phyloP scores from a whole-genome alignment of 441 rosid genomes.

The Erodium moschatum region DNA sequence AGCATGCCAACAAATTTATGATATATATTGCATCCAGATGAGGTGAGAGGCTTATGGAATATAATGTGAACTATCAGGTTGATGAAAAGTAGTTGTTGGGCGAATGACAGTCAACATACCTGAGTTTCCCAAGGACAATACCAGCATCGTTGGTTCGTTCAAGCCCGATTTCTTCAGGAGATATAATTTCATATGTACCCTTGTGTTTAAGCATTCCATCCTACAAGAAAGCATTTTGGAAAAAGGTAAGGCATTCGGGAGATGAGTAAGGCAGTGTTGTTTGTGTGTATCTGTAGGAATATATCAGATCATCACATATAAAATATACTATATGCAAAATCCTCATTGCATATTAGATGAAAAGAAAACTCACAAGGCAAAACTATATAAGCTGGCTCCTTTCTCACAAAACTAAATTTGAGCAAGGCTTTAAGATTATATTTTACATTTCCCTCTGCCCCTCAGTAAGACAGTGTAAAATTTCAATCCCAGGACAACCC shows the following conservation, averaged over 20 bases:
- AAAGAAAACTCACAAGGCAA: background rate
- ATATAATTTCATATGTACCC: slow-evolving; percentile 83
- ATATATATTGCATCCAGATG: background rate
- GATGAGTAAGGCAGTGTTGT: background rate
- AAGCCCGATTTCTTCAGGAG: slow-evolving; percentile 88
- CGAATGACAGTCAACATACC: slow-evolving; percentile 32
- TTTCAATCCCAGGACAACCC: background rate
- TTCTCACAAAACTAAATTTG: background rate
- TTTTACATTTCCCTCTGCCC: background rate
- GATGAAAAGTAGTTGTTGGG: background rate
- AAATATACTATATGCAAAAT: background rate
- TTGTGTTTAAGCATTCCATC: slow-evolving; percentile 97
- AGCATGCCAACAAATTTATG: background rate
- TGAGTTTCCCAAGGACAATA: slow-evolving; percentile 90
- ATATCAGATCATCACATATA: background rate
- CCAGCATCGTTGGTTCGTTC: slow-evolving; percentile 81
- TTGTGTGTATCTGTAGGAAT: background rate
- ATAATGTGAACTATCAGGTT: slow-evolving; percentile 1
- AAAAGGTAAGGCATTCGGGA: background rate
- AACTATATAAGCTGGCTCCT: no score
- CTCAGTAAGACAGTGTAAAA: background rate
- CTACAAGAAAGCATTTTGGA: slow-evolving; percentile 28
- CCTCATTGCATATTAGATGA: background rate
- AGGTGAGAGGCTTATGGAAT: background rate
- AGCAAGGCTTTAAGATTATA: background rate